Evolutionary conservation across 1,139 yeast genomes (phyloP).

Genomic region (Meyerozyma sp.): DNA sequence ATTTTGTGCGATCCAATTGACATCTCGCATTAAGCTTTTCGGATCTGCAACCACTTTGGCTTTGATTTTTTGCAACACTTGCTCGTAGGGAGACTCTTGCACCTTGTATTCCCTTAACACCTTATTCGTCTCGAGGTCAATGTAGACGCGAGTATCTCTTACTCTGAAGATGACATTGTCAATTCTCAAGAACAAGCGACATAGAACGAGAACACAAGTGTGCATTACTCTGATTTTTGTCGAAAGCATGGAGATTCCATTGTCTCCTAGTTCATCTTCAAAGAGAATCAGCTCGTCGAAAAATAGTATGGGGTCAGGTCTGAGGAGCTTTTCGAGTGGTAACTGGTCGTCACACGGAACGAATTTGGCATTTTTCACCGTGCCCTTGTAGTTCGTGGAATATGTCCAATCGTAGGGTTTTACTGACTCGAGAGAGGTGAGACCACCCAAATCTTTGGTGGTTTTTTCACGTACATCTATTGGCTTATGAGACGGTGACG

Average conservation of each 20-base stretch:
- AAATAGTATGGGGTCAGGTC: conserved; percentile 81
- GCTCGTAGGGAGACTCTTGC: conserved; percentile 64
- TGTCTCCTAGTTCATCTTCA: conserved; percentile 95
- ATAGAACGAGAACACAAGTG: conserved; percentile 63
- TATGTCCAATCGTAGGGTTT: conserved; percentile 98
- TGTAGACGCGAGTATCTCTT: conserved; percentile 75
- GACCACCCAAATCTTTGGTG: conserved; percentile 27
- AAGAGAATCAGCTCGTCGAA: conserved; percentile 84
- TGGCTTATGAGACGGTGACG: conserved; percentile 14
- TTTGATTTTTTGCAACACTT: conserved; percentile 37
- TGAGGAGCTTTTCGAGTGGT: conserved; percentile 64
- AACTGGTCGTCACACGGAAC: conserved; percentile 29
- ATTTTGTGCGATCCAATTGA: conserved; percentile 71
- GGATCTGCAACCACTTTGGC: conserved; percentile 58
- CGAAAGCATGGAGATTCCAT: conserved; percentile 77
- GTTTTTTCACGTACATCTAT: conserved; percentile 26
- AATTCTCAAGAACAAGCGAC: conserved; percentile 78
- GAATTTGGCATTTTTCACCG: conserved; percentile 22
- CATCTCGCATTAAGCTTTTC: conserved; percentile 69
- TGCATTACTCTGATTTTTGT: conserved; percentile 89
- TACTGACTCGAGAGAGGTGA: conserved; percentile 36
- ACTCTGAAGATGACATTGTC: conserved; percentile 84
- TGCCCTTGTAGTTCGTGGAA: conserved; percentile 73
- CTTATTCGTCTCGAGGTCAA: conserved; percentile 64
- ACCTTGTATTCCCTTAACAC: conserved; percentile 74